Percentiles rank a stretch among this genome's conserved stretches.
Evolutionary conservation across 2,329 filamentous ascomycete species (phyloP).

Genomic region (Huntiella abstrusa): DNA sequence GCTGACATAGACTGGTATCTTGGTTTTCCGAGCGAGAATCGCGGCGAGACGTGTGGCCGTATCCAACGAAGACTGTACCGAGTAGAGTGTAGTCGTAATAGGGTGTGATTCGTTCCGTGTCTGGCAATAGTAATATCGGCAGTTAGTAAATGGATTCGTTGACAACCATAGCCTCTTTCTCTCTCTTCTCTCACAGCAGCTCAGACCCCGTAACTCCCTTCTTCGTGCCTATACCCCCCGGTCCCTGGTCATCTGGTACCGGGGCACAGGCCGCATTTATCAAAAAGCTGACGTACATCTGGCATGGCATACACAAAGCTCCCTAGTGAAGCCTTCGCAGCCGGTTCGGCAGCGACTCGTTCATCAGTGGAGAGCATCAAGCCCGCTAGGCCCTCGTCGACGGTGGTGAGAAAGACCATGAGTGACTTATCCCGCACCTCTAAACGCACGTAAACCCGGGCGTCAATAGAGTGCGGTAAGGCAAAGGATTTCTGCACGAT

Average conservation of each 20-base stretch:
- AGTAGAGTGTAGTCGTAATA: conserved; percentile 63
- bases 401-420: conserved; percentile 41
- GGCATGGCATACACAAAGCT: conserved; percentile 91
- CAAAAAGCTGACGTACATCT: conserved; percentile 41
- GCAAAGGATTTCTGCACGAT: conserved; percentile 34
- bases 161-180: neutral
- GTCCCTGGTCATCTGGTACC: no score
- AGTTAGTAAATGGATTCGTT: conserved; percentile 3
- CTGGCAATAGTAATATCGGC: conserved; percentile 17
- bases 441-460: conserved; percentile 40
- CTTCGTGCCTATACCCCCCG: no score
- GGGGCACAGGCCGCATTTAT: neutral
- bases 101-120: conserved; percentile 38
- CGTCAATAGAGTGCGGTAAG: conserved; percentile 39
- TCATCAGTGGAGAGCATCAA: conserved; percentile 17
- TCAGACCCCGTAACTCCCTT: no score
- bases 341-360: no score
- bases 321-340: conserved; percentile 39
- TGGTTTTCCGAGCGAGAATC: conserved; percentile 54
- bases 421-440: conserved; percentile 38
- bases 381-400: conserved; percentile 28
- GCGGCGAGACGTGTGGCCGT: conserved; percentile 75
- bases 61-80: conserved; percentile 57
- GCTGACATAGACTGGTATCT: conserved; percentile 70
- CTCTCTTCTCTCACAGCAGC: no score